These are phyloP conservation scores for Filosporella fistucella DNA, from an alignment of 495 filamentous ascomycete species.

Conservation along the genomic window DNA sequence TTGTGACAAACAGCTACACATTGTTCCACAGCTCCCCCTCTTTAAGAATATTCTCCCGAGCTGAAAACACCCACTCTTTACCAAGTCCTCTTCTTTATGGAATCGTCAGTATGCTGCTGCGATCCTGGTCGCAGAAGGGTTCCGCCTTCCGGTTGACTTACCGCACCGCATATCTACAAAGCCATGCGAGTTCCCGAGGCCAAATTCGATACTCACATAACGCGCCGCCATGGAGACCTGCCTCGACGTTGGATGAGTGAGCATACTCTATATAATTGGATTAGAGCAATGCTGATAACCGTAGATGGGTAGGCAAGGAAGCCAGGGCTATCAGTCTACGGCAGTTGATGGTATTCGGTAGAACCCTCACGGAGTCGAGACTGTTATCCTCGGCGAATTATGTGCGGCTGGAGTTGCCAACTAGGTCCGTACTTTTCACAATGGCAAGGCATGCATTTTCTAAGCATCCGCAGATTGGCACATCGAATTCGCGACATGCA, in stretches of 20 bases:
- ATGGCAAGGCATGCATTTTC: constrained; percentile 1
- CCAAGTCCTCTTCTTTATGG: constrained; percentile 22
- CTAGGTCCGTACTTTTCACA: constrained; percentile 47
- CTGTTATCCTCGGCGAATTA: constrained; percentile 95
- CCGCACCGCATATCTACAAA: constrained; percentile 8
- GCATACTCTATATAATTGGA: constrained; percentile 26
- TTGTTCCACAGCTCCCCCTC: too few species aligned
- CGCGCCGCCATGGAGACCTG: constrained; percentile 71
- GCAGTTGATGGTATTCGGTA: constrained; percentile 88
- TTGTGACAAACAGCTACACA: too few species aligned
- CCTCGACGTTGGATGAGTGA: constrained; percentile 84
- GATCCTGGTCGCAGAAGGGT: constrained; percentile 25
- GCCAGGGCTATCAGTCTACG: constrained; percentile 84
- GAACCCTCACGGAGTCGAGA: constrained; percentile 83
- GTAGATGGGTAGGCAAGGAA: constrained; percentile 80
- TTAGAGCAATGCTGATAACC: constrained; percentile 12
- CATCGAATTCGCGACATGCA: constrained; percentile 98
- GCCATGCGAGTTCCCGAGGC: not conserved
- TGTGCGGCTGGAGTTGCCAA: constrained; percentile 90
- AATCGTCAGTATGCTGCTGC: constrained; percentile 26
- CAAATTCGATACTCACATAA: constrained; percentile 11
- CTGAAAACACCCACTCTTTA: too few species aligned
- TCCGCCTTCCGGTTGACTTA: constrained; percentile 18
- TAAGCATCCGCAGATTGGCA: constrained; percentile 55
- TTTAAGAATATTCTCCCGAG: too few species aligned